Evolutionary conservation across 257 asterid genomes (phyloP), one percentile per base, ranked within the genome.

Genomic region (Paulownia fortunei): DNA sequence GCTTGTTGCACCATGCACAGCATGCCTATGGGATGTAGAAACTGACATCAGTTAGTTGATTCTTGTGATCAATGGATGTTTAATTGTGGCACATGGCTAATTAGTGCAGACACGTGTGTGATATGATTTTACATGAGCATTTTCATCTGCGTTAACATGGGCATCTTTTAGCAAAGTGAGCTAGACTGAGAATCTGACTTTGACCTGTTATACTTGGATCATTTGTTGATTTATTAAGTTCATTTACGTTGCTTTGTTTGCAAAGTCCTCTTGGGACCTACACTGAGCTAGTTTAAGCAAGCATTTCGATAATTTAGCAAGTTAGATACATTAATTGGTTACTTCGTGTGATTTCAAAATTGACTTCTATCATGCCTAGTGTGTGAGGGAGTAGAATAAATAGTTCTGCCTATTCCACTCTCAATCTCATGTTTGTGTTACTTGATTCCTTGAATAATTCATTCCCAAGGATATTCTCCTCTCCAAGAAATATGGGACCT

Each of bases 11-110:
- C 37, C 30, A 21, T 55, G 76, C 58, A 19, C 16, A 12, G 18
- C 74, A 42, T 67, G 76, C 47, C 13, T 73, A 16, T 52, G 30
- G 16, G 32, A 47, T 60, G 72, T 46, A 47, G 58, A 68, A 69
- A 27, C 39, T 18, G 24, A 59, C 59, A 75, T 30, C 46, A 12
- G 2, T 18, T 36, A 69, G 9, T 18, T 78, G 42, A 27, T 36
- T 78, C 30, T 32, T 76, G 41, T 63, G 65, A 66, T 9, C 34
- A 9, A 67, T 69, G 46, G 39, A 27, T 42, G 8, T 54, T 41
- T 41, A 6, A 15, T 34, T 34, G 21, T 52, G n/a, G 44, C 23
- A 42, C 2, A 15, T 23, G 59, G 27, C 26, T 23, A 30, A 46
- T 69, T 63, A 41, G 73, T 63, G 41, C 39, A n/a, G 69, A 41